A percentile compares a stretch with the other conserved stretches of the same genome.
Evolutionary conservation across 176 grass and related monocot genomes (phyloP).

Genomic region (Hordeum vulgare): DNA sequence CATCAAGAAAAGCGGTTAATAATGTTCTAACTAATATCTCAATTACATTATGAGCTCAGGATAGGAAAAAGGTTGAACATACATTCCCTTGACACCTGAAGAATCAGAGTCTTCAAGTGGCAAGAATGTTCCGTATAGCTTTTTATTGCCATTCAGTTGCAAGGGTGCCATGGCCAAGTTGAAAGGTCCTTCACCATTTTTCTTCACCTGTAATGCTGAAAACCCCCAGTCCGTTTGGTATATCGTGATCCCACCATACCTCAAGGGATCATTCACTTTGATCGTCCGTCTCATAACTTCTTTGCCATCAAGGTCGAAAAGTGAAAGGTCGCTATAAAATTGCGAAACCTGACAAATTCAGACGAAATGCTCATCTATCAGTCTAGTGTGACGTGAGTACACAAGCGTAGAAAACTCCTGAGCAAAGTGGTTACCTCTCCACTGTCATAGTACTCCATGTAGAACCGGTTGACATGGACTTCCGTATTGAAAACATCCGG

Average conservation of each 20-base stretch:
- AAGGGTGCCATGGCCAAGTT: constrained; percentile 89
- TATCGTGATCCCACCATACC: constrained; percentile 78
- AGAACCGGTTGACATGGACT: constrained; percentile 94
- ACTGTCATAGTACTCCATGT: constrained; percentile 95
- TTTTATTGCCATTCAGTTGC: constrained; percentile 69
- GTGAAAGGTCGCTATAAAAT: constrained; percentile 89
- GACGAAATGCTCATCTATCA: background rate
- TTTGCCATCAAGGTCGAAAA: constrained; percentile 77
- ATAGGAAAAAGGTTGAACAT: constrained; percentile 22
- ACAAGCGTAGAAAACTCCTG: background rate
- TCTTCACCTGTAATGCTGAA: constrained; percentile 81
- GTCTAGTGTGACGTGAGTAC: background rate
- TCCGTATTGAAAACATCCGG: constrained; percentile 73
- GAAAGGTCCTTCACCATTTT: constrained; percentile 89
- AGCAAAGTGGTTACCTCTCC: constrained; percentile 67
- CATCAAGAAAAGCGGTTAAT: constrained; percentile 4
- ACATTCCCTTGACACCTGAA: constrained; percentile 89
- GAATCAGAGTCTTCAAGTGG: constrained; percentile 62
- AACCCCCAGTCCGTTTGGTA: constrained; percentile 97
- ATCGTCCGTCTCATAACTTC: constrained; percentile 92
- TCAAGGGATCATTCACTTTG: constrained; percentile 87
- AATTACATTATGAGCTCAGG: background rate
- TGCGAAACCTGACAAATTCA: constrained; percentile 66
- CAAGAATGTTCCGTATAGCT: constrained; percentile 81
- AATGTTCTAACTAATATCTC: background rate